These are phyloP conservation scores for Backusella parvicylindrica DNA, from an alignment of 192 early-diverging fungal genomes.

Conservation along the genomic window DNA sequence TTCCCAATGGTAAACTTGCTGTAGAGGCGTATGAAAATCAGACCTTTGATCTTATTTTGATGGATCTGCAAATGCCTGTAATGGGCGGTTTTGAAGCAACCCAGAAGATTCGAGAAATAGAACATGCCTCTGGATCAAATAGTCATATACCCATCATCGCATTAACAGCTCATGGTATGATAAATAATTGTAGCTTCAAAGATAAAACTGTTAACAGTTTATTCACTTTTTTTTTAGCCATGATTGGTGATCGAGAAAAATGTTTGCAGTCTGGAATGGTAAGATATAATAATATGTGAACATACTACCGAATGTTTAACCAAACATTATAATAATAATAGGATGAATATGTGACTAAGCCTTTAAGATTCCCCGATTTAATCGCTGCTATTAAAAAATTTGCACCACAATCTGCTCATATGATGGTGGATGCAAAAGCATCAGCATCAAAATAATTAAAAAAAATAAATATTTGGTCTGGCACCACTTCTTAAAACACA, in stretches of 20 bases:
- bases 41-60: constrained; percentile 65
- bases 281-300: constrained; percentile 13
- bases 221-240: background rate
- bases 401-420: constrained; percentile 43
- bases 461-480: background rate
- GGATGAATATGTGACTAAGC: constrained; percentile 69
- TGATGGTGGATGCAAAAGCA: constrained; percentile 5
- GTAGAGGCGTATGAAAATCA: constrained; percentile 62
- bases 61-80: constrained; percentile 89
- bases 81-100: constrained; percentile 89
- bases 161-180: constrained; percentile 84
- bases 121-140: constrained; percentile 39
- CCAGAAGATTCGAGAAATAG: constrained; percentile 68
- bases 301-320: constrained; percentile 21
- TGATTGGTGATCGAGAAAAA: constrained; percentile 78
- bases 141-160: constrained; percentile 77
- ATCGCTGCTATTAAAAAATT: constrained; percentile 70
- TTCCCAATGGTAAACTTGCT: constrained; percentile 73
- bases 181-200: background rate
- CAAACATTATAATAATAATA: background rate
- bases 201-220: background rate
- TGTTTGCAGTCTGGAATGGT: constrained; percentile 82
- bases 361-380: constrained; percentile 56
- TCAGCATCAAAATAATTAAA: background rate
- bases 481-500: background rate